Base-by-base conservation (phyloP, 2,329 filamentous ascomycete genomes). In the Scedosporium apiospermum region DNA sequence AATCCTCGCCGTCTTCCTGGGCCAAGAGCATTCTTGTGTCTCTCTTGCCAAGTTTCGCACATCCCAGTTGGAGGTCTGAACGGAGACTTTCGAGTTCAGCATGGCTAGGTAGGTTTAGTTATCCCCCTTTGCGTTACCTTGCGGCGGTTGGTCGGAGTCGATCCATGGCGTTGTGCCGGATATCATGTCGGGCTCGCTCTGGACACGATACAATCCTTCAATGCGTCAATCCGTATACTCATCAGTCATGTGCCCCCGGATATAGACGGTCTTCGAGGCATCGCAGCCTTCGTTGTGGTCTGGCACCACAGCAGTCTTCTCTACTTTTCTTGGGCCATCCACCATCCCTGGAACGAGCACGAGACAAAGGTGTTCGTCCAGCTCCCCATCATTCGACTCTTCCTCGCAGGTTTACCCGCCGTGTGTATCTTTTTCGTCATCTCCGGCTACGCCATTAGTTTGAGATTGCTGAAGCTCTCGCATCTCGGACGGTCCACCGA, bases 281-380 rank as follows among this genome's bases (percentile, higher is more conserved):
- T 89, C 65, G 86, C 86, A 4, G 85, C 87, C 2, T 77, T 89
- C 34, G 70, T 88, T 30, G 87, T 89, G 14, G 89, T 88, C 70
- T 77, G 80, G 66, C 82, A 86, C 61, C 84, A 88, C 70, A 79
- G 61, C 61, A 58, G 21, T 16, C 61, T 62, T 27, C 49, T 62
- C 61, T 62, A 49, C 38, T 62, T 62, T 27, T 46, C 61, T 4
- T 57, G 51, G 61, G 51, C 4, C 53, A 62, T 62, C 26, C 61
- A 62, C 61, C 9, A 58, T 38, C 51, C 51, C 6, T 62, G 61
- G 61, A 14, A 23, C 10, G 61, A 62, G 18, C 57, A 26, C 21
- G 60, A 58, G 26, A 53, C 27, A 14, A 23, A 38, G 2, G 26
- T 23, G 69, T 71, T 85, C 66, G 70, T 75, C 67, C 70, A 76